Evolutionary conservation across 768 basidiomycete species (phyloP), one percentile per base, ranked within the genome.

Genomic region (Agaricus subrufescens): DNA sequence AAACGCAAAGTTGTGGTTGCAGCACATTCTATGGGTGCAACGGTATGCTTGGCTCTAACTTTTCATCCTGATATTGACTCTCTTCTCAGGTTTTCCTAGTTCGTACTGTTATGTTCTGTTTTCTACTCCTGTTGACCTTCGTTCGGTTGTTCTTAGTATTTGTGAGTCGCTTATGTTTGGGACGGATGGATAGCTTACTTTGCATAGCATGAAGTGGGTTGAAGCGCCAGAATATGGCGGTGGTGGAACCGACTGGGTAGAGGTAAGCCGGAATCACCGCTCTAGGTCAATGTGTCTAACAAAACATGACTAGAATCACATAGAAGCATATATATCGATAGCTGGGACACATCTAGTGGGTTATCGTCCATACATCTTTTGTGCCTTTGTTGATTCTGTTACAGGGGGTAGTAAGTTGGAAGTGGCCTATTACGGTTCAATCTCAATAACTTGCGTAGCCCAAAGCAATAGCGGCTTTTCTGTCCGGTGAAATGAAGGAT

Each of bases 401-500:
- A 6, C 54, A 91, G 89, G 89, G 89, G 30, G 89, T 91, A 49
- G 91, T 91, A 67, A 37, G 58, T 19, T 26, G 19, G 31, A 50
- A 29, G n/a, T 11, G 23, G 3, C 23, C 25, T 37, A 11, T 44
- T 27, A 12, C 3, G 12, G 14, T 3, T 4, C 27, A 38, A 3
- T 8, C 11, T 43, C 10, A 31, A 42, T 53, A 15, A n/a, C 12
- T 11, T 38, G n/a, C 40, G 4, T 50, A 91, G 91, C 80, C 91
- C 1, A 99, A 98, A 73, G 90, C 95, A 0, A 94, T 98, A 91
- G 71, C 94, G 0, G 95, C 97, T 0, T 92, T 98, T 67, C 74
- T 98, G 40, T 94, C 91, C 0, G 96, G 96, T 10, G 96, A 98
- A 71, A 97, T 98, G 81, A 87, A 88, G 66, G 92, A 96, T 61